phyloP scores from a whole-genome alignment of 2,329 filamentous ascomycete species.

The Fusarium mexicanum region DNA sequence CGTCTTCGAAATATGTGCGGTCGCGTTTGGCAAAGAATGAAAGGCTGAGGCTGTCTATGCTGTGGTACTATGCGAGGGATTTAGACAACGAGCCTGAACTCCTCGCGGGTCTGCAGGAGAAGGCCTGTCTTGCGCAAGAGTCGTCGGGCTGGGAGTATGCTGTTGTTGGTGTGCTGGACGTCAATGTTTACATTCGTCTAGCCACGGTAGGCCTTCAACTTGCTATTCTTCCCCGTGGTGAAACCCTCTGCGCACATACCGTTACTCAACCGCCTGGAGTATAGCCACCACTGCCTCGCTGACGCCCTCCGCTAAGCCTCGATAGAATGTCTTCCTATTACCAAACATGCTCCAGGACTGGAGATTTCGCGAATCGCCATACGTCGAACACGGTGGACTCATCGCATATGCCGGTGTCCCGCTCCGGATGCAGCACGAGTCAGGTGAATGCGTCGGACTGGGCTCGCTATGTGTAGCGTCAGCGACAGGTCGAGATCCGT shows the following conservation, averaged over 20 bases:
- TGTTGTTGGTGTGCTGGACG: constrained; percentile 55
- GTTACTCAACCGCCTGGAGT: constrained; percentile 49
- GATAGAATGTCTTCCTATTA: constrained; percentile 51
- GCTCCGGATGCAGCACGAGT: constrained; percentile 52
- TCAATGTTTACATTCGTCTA: constrained; percentile 54
- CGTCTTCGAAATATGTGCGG: constrained; percentile 35
- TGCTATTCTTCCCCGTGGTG: constrained; percentile 54
- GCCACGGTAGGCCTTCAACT: constrained; percentile 54
- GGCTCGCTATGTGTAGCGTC: constrained; percentile 57
- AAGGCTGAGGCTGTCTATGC: constrained; percentile 46
- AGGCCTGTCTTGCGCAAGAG: constrained; percentile 52
- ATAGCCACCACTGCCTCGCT: neutral
- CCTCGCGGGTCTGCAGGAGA: constrained; percentile 53
- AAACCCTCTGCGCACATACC: constrained; percentile 57
- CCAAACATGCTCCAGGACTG: constrained; percentile 55
- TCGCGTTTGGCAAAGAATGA: constrained; percentile 43
- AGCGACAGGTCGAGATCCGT: constrained; percentile 44
- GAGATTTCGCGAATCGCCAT: constrained; percentile 54
- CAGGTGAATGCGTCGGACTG: constrained; percentile 51
- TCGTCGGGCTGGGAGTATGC: constrained; percentile 57
- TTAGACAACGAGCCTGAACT: constrained; percentile 53
- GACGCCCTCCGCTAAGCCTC: neutral
- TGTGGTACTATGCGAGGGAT: constrained; percentile 57
- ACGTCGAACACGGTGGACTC: constrained; percentile 53
- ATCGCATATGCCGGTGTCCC: constrained; percentile 54